Base-by-base conservation (phyloP, 2,329 filamentous ascomycete genomes). In the Fusarium duplospermum region DNA sequence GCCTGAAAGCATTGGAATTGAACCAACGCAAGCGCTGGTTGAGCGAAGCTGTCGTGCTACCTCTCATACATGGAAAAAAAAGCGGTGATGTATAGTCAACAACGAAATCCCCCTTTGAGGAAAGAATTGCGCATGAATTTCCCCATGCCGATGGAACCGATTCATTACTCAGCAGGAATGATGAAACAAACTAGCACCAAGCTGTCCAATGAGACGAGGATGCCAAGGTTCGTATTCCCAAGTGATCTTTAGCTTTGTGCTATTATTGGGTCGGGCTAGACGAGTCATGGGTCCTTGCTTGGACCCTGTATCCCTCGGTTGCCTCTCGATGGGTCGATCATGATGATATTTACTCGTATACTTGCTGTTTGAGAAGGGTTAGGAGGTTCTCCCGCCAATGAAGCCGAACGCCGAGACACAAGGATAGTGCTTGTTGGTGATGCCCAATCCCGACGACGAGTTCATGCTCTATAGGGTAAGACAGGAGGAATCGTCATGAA, bases 1-100 rank as follows among this genome's bases (percentile, higher is more conserved):
- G 38, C 42, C 59, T 52, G 62, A 47, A 50, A 74, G 67, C 71
- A 59, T 73, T 61, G 38, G 27, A 20, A 14, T 22, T 60, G 5
- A 27, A 27, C 22, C 33, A 38, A 40, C 18, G 35, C 56, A 40
- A 38, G 33, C 56, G 35, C 13, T 27, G 56, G 56, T 22, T 27
- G 56, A 57, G 31, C 27, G 9, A 33, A 35, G 6, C 35, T 5
- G 22, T 4, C 35, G 52, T 22, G 33, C 13, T 59, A n/a, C 16
- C 20, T 59, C 2, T 10, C 24, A 40, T 58, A 40, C 33, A 38
- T 59, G 16, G 24, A 45, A 45, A 38, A 45, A 38, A 18, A n/a
- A n/a, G 56, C 18, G 56, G 24, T 36, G 56, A 22, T 38, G 56
- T 27, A 29, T 7, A n/a, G 9, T 11, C 4, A 11, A 18, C 33